Percentiles rank a stretch among this genome's conserved stretches.
Evolutionary conservation across 768 basidiomycete species (phyloP).

Genomic region (Pleurotus platypus): DNA sequence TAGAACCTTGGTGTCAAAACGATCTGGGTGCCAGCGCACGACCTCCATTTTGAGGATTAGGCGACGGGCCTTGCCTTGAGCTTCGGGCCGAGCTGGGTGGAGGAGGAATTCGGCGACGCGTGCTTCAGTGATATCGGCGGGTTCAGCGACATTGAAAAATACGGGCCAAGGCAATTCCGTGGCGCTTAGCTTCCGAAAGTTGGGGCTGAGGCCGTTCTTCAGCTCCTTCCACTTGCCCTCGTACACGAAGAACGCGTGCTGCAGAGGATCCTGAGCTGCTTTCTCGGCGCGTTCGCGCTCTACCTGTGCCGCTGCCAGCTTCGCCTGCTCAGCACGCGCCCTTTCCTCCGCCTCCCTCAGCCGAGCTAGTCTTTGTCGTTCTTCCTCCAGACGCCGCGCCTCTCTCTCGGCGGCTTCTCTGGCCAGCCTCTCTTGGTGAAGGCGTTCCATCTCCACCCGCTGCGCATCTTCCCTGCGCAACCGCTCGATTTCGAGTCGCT

Average conservation of each 20-base stretch:
- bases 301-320: background rate
- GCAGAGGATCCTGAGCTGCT: background rate
- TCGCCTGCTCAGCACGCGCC: background rate
- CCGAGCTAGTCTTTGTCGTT: background rate
- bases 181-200: constrained; percentile 18
- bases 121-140: constrained; percentile 30
- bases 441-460: background rate
- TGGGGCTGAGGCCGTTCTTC: constrained; percentile 11
- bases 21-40: constrained; percentile 55
- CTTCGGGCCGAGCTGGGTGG: constrained; percentile 25
- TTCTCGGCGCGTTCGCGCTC: background rate
- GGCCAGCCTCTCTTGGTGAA: too few relatives aligned
- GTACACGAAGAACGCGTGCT: constrained; percentile 20
- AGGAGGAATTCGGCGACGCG: constrained; percentile 37
- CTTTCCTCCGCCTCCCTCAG: background rate
- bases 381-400: background rate
- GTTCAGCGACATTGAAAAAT: constrained; percentile 17
- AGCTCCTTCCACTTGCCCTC: constrained; percentile 34
- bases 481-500: background rate
- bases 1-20: constrained; percentile 35
- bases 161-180: constrained; percentile 43
- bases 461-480: background rate
- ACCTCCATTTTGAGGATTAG: constrained; percentile 42
- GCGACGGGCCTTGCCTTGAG: constrained; percentile 25
- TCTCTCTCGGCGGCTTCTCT: too few relatives aligned